Conservation (phyloP, 352 stramenopile species). For the Phytophthora litchii region DNA sequence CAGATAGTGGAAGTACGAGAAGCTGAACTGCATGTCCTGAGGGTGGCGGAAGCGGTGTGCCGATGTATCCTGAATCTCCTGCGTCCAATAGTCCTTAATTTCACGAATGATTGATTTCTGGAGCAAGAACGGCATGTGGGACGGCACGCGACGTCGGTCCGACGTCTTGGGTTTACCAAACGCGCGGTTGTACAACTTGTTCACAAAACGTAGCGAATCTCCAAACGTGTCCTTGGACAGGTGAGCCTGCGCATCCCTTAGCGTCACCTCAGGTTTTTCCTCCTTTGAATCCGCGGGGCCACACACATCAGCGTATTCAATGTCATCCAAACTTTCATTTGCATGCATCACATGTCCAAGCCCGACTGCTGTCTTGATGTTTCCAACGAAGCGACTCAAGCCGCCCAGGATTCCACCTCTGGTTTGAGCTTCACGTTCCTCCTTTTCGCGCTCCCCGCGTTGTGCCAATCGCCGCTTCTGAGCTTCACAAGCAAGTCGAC, state of each 20-base stretch:
- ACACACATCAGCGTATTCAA: slow-evolving; percentile 80
- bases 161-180: slow-evolving; percentile 74
- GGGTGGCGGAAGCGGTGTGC: slow-evolving; percentile 90
- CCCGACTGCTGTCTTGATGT: slow-evolving; percentile 41
- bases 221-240: slow-evolving; percentile 92
- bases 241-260: slow-evolving; percentile 48
- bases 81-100: slow-evolving; percentile 86
- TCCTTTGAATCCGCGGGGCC: slow-evolving; percentile 14
- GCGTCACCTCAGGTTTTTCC: slow-evolving; percentile 26
- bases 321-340: slow-evolving; percentile 57
- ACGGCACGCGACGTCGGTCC: slow-evolving; percentile 84
- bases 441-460: slow-evolving; percentile 34
- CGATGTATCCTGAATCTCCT: slow-evolving; percentile 80
- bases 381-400: slow-evolving; percentile 18
- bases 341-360: slow-evolving; percentile 47
- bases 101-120: slow-evolving; percentile 88
- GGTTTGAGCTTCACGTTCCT: slow-evolving; percentile 19
- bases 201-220: slow-evolving; percentile 92
- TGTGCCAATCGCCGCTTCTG: slow-evolving; percentile 57
- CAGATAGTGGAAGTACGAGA: slow-evolving; percentile 95
- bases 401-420: slow-evolving; percentile 19
- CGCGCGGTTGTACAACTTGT: slow-evolving; percentile 90
- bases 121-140: slow-evolving; percentile 96
- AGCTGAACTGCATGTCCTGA: slow-evolving; percentile 96
- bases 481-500: slow-evolving; percentile 68